Evolutionary conservation across 805 yeast species (phyloP).

Genomic region (Metschnikowia matae): DNA sequence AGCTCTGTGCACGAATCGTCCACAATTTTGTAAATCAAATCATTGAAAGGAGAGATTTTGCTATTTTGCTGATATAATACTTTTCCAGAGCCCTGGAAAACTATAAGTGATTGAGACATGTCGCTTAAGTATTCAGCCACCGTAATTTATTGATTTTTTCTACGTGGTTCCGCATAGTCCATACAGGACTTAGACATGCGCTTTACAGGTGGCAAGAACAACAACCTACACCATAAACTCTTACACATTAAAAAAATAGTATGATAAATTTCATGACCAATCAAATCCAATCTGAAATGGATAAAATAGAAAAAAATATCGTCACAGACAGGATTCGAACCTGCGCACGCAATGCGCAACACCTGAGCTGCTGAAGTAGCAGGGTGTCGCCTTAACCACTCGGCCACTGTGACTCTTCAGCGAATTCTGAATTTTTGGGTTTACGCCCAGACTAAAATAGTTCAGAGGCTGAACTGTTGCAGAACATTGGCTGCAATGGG

Average conservation of each 20-base stretch:
- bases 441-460: too few species aligned
- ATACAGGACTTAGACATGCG: slow-evolving; percentile 1
- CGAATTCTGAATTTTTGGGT: too few species aligned
- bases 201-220: not conserved
- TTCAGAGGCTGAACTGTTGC: too few species aligned
- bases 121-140: not conserved
- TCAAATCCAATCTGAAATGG: too few species aligned
- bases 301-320: slow-evolving; percentile 43
- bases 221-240: not conserved
- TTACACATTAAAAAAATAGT: too few species aligned
- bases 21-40: slow-evolving; percentile 31
- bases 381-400: slow-evolving; percentile 94
- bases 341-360: slow-evolving; percentile 69
- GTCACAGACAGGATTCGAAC: slow-evolving; percentile 99
- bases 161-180: slow-evolving; percentile 3
- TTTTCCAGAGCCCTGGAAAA: slow-evolving; percentile 35
- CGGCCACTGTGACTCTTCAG: slow-evolving; percentile 66
- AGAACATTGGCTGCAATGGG: not conserved
- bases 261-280: too few species aligned
- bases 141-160: not conserved
- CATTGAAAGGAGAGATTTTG: slow-evolving; percentile 38
- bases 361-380: slow-evolving; percentile 48
- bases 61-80: slow-evolving; percentile 35
- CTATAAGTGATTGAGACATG: slow-evolving; percentile 40
- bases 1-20: slow-evolving; percentile 32